These are phyloP conservation scores for Alloteropsis semialata DNA, from an alignment of 176 grass and related monocot species.

Conservation along the genomic window DNA sequence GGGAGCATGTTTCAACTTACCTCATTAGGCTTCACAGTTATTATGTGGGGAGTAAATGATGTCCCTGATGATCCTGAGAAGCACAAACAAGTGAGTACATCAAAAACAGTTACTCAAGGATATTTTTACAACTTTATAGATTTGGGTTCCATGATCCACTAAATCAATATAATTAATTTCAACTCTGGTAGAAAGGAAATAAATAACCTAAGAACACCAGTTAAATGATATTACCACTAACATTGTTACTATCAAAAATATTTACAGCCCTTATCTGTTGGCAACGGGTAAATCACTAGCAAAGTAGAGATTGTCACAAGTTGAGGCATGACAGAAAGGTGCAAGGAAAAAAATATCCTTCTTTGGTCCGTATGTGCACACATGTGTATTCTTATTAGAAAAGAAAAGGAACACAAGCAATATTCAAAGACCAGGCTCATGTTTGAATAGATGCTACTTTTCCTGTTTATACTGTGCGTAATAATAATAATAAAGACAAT, in stretches of 20 bases:
- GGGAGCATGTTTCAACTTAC: conserved; percentile 44
- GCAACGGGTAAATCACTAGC: too few species aligned
- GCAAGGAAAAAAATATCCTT: not conserved
- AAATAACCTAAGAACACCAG: not conserved
- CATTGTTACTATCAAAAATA: too few species aligned
- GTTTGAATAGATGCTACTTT: conserved; percentile 2
- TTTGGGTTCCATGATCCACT: too few species aligned
- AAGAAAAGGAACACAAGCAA: not conserved
- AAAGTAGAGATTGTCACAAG: not conserved
- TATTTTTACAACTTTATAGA: not conserved
- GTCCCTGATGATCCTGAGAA: conserved; percentile 76
- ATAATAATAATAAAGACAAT: conserved; percentile 21
- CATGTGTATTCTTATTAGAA: not conserved
- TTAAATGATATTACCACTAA: not conserved
- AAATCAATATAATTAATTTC: not conserved
- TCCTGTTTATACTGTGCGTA: not conserved
- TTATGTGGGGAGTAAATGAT: conserved; percentile 98
- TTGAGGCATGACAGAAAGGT: not conserved
- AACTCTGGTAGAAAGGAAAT: not conserved
- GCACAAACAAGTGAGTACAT: not conserved
- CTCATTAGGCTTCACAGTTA: conserved; percentile 94
- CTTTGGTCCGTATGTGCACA: not conserved
- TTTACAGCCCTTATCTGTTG: not conserved
- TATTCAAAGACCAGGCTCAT: conserved; percentile 31
- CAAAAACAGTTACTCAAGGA: not conserved